Conservation (phyloP, 2,329 filamentous ascomycete species). For the Didymella sp. region DNA sequence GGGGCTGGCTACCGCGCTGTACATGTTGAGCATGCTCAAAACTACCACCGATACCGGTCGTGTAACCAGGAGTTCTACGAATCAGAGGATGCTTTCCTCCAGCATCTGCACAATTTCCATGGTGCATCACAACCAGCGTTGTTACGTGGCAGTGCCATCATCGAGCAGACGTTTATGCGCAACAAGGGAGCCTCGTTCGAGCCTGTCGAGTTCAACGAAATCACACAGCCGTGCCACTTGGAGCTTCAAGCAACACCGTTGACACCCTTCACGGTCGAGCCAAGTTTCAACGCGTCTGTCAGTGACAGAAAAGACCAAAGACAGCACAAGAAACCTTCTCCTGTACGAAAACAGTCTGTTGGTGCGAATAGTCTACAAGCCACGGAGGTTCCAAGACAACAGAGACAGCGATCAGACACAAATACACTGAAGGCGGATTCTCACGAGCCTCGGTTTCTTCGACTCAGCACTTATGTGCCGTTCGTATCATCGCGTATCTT, state of each 20-base stretch:
- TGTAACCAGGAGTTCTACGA: conserved; percentile 46
- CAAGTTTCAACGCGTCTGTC: not conserved
- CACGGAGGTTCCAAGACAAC: conserved; percentile 20
- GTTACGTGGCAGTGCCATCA: conserved; percentile 35
- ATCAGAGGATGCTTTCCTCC: conserved; percentile 44
- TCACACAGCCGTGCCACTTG: conserved; percentile 40
- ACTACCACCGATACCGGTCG: conserved; percentile 43
- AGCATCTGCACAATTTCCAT: conserved; percentile 45
- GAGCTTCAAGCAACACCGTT: conserved; percentile 34
- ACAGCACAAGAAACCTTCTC: conserved; percentile 20
- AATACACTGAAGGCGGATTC: conserved; percentile 22
- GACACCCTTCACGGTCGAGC: conserved; percentile 34
- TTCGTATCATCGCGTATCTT: conserved; percentile 46
- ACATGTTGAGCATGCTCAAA: conserved; percentile 45
- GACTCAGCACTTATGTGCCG: conserved; percentile 41
- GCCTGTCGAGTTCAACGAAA: conserved; percentile 45
- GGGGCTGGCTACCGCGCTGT: conserved; percentile 43
- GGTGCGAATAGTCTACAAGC: conserved; percentile 7
- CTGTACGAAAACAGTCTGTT: conserved; percentile 26
- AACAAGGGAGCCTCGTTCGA: conserved; percentile 48
- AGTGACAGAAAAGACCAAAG: conserved; percentile 4
- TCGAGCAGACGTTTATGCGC: conserved; percentile 47
- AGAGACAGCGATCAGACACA: conserved; percentile 31
- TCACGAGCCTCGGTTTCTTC: conserved; percentile 42
- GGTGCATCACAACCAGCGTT: conserved; percentile 37